Base-by-base conservation (phyloP, 306 rosid genomes). In the Vigna angularis region DNA sequence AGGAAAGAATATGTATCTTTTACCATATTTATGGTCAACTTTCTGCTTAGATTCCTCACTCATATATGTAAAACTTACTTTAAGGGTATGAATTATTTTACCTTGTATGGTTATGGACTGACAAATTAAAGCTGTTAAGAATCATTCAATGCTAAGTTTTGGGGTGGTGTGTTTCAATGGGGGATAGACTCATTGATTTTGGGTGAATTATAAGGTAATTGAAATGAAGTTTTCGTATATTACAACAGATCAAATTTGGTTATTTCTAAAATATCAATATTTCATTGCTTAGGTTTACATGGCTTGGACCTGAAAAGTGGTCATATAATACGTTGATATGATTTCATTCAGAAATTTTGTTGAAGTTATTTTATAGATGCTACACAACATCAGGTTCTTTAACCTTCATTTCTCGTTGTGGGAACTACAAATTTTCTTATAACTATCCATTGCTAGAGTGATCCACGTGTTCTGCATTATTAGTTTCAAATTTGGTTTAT, bases 281-380 rank as follows among this genome's bases (percentile, higher is more conserved):
- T 78, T 45, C n/a, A 8, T 73, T 64, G 55, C 49, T 15, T 55
- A 45, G 26, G 18, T 48, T 73, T 49, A 36, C 6, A 2, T 73
- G 51, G 40, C 15, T 24, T 53, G 22, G 67, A 63, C 44, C 44
- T 9, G 11, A 6, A 13, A 20, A 15, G 47, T 61, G 52, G 32
- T 51, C 32, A 45, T 62, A 24, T 22, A 77, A 49, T 72, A 9
- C 56, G 70, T 56, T 56, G 62, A 26, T 75, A n/a, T 73, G 62
- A 68, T 34, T 49, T 28, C 50, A 49, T 59, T 52, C 69, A 17
- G 49, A 9, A 59, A 52, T 36, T 52, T 20, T 20, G 47, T n/a
- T 77, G 45, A 68, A 66, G 68, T 68, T 76, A 65, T 66, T 58
- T 81, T 51, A 5, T 17, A 40, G 42, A 18, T 76, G 70, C 57